Conservation (phyloP, 352 stramenopile genomes). For the Globisporangium cederbergense region DNA sequence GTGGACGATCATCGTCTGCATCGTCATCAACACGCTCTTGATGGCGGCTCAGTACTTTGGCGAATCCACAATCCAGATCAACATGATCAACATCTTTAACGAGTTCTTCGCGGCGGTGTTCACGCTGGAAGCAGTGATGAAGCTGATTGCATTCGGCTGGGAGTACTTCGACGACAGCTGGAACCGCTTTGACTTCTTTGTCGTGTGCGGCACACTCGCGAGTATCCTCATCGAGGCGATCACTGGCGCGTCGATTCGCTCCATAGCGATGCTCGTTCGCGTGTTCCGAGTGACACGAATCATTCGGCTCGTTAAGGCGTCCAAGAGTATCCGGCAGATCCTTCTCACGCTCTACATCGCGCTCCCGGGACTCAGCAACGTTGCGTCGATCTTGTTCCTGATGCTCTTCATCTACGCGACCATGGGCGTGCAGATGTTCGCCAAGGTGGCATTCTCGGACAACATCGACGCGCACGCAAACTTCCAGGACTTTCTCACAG, state of each 20-base stretch:
- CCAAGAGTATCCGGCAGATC: constrained; percentile 86
- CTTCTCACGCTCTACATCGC: constrained; percentile 90
- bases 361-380: constrained; percentile 88
- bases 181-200: constrained; percentile 90
- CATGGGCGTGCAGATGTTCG: constrained; percentile 92
- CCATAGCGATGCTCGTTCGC: constrained; percentile 85
- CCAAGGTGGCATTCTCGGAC: constrained; percentile 66
- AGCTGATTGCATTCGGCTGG: constrained; percentile 73
- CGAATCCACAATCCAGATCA: constrained; percentile 49
- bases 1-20: constrained; percentile 86
- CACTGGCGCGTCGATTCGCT: constrained; percentile 55
- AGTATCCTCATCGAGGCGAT: constrained; percentile 60
- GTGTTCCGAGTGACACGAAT: constrained; percentile 90
- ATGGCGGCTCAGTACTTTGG: constrained; percentile 89
- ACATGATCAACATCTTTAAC: constrained; percentile 74
- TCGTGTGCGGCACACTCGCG: constrained; percentile 60
- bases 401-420: constrained; percentile 94
- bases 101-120: constrained; percentile 88
- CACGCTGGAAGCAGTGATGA: constrained; percentile 83
- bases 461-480: constrained; percentile 89
- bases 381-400: constrained; percentile 89
- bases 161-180: constrained; percentile 85
- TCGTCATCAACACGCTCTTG: constrained; percentile 87
- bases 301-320: constrained; percentile 78
- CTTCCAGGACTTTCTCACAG: constrained; percentile 91